Evolutionary conservation across 2,329 filamentous ascomycete genomes (phyloP).

Genomic region (Parascedosporium putredinis): DNA sequence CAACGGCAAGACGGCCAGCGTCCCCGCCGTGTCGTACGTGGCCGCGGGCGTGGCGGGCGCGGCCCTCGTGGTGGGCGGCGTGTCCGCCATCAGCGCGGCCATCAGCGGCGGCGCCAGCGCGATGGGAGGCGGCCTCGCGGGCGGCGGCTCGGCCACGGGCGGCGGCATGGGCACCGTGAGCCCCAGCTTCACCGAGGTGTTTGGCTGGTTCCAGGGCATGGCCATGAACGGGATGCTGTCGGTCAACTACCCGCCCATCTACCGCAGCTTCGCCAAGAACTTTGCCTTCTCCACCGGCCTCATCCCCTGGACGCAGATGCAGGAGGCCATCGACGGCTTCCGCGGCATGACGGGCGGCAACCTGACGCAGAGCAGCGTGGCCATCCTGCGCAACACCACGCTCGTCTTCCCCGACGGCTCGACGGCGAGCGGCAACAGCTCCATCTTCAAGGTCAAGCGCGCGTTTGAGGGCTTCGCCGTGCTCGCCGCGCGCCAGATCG

Average conservation of each 20-base stretch:
- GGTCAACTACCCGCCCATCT: constrained; percentile 76
- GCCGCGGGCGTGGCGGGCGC: constrained; percentile 79
- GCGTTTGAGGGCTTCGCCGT: constrained; percentile 32
- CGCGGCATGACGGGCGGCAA: constrained; percentile 75
- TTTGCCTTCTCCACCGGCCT: constrained; percentile 86
- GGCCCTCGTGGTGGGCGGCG: constrained; percentile 62
- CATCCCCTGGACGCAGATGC: constrained; percentile 71
- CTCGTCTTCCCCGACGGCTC: constrained; percentile 58
- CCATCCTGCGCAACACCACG: constrained; percentile 64
- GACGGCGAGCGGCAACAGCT: constrained; percentile 28
- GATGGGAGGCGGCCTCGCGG: constrained; percentile 38
- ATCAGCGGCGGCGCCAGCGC: constrained; percentile 40
- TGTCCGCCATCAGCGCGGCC: constrained; percentile 56
- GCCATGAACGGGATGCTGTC: constrained; percentile 95
- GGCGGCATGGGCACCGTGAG: constrained; percentile 56
- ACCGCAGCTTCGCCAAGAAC: constrained; percentile 83
- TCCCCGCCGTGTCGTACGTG: constrained; percentile 70
- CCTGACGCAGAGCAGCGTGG: constrained; percentile 66
- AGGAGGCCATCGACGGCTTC: constrained; percentile 75
- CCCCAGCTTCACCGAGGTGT: constrained; percentile 75
- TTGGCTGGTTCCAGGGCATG: constrained; percentile 87
- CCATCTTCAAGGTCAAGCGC: constrained; percentile 42
- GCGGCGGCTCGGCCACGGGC: constrained; percentile 32
- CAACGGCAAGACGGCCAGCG: constrained; percentile 74
- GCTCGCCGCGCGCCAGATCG: constrained; percentile 43